Conservation (phyloP, 208 protist genomes). For the Wallacemonas sp. region DNA sequence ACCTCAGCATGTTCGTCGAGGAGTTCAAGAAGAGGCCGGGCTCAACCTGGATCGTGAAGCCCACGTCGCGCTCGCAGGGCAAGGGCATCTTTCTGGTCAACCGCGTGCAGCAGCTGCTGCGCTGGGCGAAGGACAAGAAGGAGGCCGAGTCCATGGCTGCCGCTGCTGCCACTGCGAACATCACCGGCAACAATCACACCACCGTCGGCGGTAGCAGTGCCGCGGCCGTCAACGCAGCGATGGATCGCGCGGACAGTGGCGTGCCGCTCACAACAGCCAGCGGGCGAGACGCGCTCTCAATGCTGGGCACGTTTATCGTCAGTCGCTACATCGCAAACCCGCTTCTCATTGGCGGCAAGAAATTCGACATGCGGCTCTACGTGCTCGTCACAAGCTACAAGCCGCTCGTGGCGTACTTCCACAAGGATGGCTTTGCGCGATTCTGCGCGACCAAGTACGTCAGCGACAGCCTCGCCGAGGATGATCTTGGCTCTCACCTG, state of each 20-base stretch:
- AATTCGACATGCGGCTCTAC: conserved; percentile 98
- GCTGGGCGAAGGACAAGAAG: conserved; percentile 73
- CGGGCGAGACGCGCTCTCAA: conserved; percentile 7
- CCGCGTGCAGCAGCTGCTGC: conserved; percentile 87
- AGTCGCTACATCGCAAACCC: conserved; percentile 95
- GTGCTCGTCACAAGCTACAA: conserved; percentile 94
- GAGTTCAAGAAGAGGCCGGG: conserved; percentile 87
- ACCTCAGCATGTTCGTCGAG: conserved; percentile 95
- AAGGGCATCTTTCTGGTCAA: conserved; percentile 97
- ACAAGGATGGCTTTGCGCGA: conserved; percentile 91
- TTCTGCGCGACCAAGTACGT: conserved; percentile 95
- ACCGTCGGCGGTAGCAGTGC: conserved; percentile 4
- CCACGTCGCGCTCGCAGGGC: conserved; percentile 91
- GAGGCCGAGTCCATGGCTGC: conserved; percentile 41
- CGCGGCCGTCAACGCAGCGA: background rate
- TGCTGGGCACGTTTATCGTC: conserved; percentile 85
- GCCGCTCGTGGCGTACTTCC: conserved; percentile 93
- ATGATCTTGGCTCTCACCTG: conserved; percentile 93
- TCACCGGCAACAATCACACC: conserved; percentile 9
- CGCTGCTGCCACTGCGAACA: conserved; percentile 2
- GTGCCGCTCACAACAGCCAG: background rate
- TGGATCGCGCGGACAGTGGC: conserved; percentile 10
- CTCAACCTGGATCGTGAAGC: conserved; percentile 96
- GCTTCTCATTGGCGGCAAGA: conserved; percentile 95
- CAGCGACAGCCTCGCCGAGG: conserved; percentile 48